phyloP scores from a whole-genome alignment of 2,329 filamentous ascomycete species.

The Fusarium avenaceum region DNA sequence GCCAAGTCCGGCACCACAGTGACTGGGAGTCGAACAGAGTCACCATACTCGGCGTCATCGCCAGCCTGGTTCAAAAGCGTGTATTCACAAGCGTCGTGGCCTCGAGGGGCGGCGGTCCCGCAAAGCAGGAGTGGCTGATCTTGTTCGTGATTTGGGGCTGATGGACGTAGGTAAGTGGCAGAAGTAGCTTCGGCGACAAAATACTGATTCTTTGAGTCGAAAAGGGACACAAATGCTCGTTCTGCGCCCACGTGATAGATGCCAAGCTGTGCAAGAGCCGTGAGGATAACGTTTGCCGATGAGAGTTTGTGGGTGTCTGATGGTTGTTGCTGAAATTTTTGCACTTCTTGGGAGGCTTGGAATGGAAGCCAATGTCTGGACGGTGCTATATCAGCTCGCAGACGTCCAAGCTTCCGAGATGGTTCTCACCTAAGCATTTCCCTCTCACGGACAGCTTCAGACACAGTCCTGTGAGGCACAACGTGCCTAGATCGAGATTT shows the following conservation, averaged over 20 bases:
- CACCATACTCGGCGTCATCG: not conserved
- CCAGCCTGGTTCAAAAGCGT: not conserved
- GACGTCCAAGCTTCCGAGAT: no score
- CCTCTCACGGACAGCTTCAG: not conserved
- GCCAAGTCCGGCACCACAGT: not conserved
- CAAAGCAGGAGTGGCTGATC: not conserved
- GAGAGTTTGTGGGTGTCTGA: not conserved
- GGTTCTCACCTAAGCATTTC: not conserved
- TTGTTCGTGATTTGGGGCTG: not conserved
- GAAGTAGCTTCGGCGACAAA: conserved; percentile 5
- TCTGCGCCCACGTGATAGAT: conserved; percentile 2
- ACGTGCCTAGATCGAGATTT: not conserved
- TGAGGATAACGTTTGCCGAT: not conserved
- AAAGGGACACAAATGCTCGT: conserved; percentile 10
- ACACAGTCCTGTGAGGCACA: not conserved
- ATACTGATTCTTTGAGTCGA: not conserved
- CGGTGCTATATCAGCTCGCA: no score
- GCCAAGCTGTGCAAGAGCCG: not conserved
- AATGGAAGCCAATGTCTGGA: not conserved
- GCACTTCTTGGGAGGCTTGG: not conserved
- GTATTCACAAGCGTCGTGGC: not conserved
- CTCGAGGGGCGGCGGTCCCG: not conserved
- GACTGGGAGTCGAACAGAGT: not conserved
- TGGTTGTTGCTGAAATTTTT: not conserved
- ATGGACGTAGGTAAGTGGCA: not conserved